Conservation (phyloP, 2,329 filamentous ascomycete species). For the Colletotrichum australisinense region DNA sequence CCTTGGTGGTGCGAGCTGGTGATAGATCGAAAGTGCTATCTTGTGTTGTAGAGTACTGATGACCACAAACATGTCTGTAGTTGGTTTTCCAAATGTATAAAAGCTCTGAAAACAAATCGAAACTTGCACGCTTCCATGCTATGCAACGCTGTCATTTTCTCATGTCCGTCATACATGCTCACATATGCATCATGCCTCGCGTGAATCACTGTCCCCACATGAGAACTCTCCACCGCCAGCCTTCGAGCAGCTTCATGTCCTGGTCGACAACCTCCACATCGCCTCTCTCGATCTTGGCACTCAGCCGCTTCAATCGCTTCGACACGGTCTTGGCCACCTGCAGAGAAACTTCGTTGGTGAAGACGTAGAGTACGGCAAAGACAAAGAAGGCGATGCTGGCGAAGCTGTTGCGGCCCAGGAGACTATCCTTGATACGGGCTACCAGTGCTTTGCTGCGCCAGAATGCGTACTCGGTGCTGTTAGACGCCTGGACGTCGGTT, state of each 20-base stretch:
- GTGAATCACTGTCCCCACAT: slow-evolving; percentile 50
- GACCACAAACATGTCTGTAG: not conserved
- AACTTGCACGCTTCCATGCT: not conserved
- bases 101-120: not conserved
- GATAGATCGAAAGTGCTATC: not conserved
- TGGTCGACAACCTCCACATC: slow-evolving; percentile 57
- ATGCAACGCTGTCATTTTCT: slow-evolving; percentile 11
- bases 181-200: not conserved
- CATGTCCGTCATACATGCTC: slow-evolving; percentile 7
- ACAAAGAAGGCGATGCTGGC: slow-evolving; percentile 66
- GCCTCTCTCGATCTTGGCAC: slow-evolving; percentile 59
- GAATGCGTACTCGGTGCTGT: slow-evolving; percentile 70
- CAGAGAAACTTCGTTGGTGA: slow-evolving; percentile 68
- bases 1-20: not conserved
- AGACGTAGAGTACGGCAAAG: slow-evolving; percentile 68
- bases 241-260: slow-evolving; percentile 61
- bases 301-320: slow-evolving; percentile 61
- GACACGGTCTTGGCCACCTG: slow-evolving; percentile 64
- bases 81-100: not conserved
- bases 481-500: slow-evolving; percentile 47
- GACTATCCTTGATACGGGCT: slow-evolving; percentile 58
- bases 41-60: not conserved
- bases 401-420: slow-evolving; percentile 56
- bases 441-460: slow-evolving; percentile 61
- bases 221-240: slow-evolving; percentile 69